A percentile compares a stretch with the other conserved stretches of the same genome.
phyloP scores from a whole-genome alignment of 2,329 filamentous ascomycete genomes.

The Aciculosporium take region DNA sequence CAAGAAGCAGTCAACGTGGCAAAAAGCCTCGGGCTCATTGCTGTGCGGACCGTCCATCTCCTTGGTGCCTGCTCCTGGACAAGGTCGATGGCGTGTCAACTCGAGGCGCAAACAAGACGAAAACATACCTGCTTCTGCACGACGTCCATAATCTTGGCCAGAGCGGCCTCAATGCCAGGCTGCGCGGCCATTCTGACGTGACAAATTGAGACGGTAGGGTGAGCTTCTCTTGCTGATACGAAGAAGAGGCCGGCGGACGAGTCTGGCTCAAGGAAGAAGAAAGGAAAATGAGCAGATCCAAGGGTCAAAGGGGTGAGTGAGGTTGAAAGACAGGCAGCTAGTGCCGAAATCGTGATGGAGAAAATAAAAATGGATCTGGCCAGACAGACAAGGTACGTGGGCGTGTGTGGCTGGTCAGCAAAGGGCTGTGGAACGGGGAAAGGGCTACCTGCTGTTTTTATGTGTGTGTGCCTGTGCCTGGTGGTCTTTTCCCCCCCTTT shows the following conservation, averaged over 20 bases:
- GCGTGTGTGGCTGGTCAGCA: too few species aligned
- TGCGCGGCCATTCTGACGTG: slow-evolving; percentile 6
- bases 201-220: not conserved
- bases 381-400: not conserved
- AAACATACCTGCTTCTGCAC: slow-evolving; percentile 11
- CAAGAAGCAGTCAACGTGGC: too few species aligned
- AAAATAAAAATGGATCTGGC: slow-evolving; percentile 2
- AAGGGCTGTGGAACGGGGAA: too few species aligned
- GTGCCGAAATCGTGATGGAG: slow-evolving; percentile 1
- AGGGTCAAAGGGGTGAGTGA: not conserved
- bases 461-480: too few species aligned
- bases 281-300: slow-evolving; percentile 1
- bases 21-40: too few species aligned
- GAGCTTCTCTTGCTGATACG: not conserved
- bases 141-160: slow-evolving; percentile 11
- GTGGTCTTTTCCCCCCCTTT: too few species aligned
- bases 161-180: slow-evolving; percentile 9
- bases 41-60: not conserved
- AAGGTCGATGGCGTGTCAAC: slow-evolving; percentile 3
- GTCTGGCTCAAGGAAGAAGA: slow-evolving; percentile 1
- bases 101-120: not conserved
- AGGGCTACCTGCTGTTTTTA: too few species aligned
- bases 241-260: not conserved
- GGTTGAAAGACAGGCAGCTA: not conserved
- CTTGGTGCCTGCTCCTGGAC: not conserved